These are phyloP conservation scores for Auricularia auricula-judae DNA, from an alignment of 768 basidiomycete species.

Conservation along the genomic window DNA sequence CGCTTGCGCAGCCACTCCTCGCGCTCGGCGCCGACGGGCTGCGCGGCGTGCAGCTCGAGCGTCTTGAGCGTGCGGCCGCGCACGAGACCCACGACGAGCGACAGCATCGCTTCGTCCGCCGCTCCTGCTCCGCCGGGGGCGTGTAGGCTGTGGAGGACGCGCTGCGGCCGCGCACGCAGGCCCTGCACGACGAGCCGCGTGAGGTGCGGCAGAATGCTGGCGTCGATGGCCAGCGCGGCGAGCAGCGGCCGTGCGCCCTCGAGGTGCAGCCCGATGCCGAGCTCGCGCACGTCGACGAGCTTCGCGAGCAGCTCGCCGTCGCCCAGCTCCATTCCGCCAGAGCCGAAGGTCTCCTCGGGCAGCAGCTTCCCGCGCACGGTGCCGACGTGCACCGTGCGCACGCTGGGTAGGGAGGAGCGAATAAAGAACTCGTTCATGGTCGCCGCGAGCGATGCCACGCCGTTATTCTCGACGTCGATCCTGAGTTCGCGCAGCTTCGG, in stretches of 20 bases:
- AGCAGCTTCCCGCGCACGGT: not conserved
- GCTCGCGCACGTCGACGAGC: not conserved
- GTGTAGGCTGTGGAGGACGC: slow-evolving; percentile 17
- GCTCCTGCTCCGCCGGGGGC: too few species aligned
- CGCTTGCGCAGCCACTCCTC: too few species aligned
- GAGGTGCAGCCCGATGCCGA: not conserved
- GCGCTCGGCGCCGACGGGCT: too few species aligned
- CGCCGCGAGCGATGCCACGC: not conserved
- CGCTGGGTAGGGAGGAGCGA: not conserved
- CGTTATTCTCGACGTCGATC: not conserved
- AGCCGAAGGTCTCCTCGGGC: not conserved
- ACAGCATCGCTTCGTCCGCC: too few species aligned
- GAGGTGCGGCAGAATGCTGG: not conserved
- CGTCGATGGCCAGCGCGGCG: not conserved
- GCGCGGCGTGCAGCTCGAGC: too few species aligned
- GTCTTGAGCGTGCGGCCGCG: too few species aligned
- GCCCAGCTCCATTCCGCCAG: not conserved
- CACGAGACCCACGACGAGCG: too few species aligned
- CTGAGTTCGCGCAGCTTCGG: not conserved
- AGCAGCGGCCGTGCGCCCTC: not conserved
- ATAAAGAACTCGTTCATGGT: not conserved
- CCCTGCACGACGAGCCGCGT: not conserved
- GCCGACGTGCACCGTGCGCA: not conserved
- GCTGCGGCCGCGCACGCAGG: slow-evolving; percentile 21
- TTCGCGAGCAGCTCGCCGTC: not conserved